Base-by-base conservation (phyloP, 108 stramenopile genomes). In the Cyclotella baltica region DNA sequence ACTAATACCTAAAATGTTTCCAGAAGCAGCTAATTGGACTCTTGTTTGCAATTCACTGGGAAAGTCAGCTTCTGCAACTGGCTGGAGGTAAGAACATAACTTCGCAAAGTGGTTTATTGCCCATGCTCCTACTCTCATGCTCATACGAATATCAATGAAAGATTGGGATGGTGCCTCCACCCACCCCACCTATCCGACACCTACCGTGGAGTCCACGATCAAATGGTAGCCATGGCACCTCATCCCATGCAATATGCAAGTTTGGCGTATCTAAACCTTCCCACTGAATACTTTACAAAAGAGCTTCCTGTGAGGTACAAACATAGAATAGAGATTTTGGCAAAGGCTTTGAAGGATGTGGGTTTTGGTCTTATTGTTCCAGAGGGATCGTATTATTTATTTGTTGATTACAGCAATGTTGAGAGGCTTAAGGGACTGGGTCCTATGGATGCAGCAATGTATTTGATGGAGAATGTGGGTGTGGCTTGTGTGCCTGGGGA, bases 191-290 rank as follows among this genome's bases (percentile, higher is more conserved):
- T 83, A 18, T 56, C 81, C 27, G 61, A 74, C 40, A 67, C 63
- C n/a, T 92, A 89, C 48, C 81, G 91, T 36, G 91, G 86, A 43
- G 79, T 92, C 13, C 91, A 92, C 66, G 91, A 92, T 70, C 91
- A 92, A 70, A 37, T 92, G 65, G 86, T 86, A 22, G 88, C 86
- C 16, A 89, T 89, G 88, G 56, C 76, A 33, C 90, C 90, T 6
- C 90, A 91, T 68, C 90, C 90, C 11, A 75, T 86, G 83, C 90
- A 91, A 65, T 86, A 86, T 67, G 90, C 90, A 0, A 64, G 81
- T 30, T 38, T 88, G 18, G 62, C 85, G 11, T 91, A 88, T 75
- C 76, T 91, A 52, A 63, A 57, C n/a, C 82, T 91, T 16, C 90
- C 90, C 4, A 69, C 77, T 36, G 52, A 64, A 11, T 91, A 88